phyloP scores from a whole-genome alignment of 2,329 filamentous ascomycete genomes.

The Verticillium nonalfalfae region DNA sequence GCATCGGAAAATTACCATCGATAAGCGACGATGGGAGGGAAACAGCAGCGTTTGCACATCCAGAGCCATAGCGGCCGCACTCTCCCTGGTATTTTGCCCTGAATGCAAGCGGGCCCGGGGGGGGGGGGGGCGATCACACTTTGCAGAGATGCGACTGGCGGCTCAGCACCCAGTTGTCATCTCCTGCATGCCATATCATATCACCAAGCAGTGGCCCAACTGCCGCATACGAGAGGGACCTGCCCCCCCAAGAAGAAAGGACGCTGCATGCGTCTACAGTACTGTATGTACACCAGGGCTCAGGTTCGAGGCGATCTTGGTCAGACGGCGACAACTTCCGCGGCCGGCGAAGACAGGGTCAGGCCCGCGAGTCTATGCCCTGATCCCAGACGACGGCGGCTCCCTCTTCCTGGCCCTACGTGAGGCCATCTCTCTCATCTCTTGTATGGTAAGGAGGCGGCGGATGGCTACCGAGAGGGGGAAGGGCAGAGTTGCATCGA shows the following conservation, averaged over 20 bases:
- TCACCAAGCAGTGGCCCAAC: background rate
- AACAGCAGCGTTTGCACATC: background rate
- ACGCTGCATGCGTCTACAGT: no score
- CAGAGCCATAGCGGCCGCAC: background rate
- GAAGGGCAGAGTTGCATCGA: background rate
- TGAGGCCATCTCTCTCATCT: background rate
- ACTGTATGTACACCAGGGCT: background rate
- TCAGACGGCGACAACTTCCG: background rate
- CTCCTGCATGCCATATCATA: background rate
- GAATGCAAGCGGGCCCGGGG: background rate
- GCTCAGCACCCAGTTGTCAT: background rate
- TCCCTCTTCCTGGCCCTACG: background rate
- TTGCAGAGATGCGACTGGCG: background rate
- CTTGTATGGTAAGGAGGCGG: background rate
- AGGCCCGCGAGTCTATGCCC: background rate
- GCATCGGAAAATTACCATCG: background rate
- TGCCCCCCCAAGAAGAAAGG: background rate
- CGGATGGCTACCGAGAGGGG: background rate
- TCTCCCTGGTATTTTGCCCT: background rate
- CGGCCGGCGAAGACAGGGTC: background rate
- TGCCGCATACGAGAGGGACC: background rate
- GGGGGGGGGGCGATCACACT: background rate
- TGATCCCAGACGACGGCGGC: background rate
- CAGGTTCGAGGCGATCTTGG: background rate
- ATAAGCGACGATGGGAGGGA: background rate